Conservation (phyloP, 305 asterid species). For the Fraxinus ornus region DNA sequence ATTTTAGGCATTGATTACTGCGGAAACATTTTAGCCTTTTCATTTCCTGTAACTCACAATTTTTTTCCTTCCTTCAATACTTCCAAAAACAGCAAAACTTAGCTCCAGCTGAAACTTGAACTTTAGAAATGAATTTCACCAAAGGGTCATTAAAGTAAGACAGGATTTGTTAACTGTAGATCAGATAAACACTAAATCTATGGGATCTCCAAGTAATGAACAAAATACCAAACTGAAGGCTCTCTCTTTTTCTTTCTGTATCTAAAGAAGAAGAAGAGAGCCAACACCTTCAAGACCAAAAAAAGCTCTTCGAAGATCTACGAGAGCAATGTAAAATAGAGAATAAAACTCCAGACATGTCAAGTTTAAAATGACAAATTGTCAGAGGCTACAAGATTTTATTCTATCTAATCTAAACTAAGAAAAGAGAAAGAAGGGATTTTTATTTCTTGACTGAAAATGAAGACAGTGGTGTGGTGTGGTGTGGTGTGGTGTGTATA, state of each 20-base stretch:
- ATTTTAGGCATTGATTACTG: not conserved
- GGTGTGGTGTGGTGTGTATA: not conserved
- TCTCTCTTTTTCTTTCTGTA: slow-evolving; percentile 3
- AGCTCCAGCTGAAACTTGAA: not conserved
- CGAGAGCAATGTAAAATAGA: not conserved
- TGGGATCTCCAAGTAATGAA: not conserved
- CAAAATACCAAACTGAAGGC: not conserved
- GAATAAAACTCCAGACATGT: slow-evolving; percentile 8
- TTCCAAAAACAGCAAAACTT: not conserved
- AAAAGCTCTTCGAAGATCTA: slow-evolving; percentile 12
- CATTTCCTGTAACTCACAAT: not conserved
- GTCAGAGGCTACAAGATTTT: not conserved
- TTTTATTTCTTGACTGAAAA: not conserved
- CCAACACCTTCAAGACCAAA: not conserved
- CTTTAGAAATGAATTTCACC: not conserved
- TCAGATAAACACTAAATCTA: not conserved
- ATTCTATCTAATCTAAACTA: too few relatives aligned
- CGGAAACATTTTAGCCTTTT: not conserved
- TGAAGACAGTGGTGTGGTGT: not conserved
- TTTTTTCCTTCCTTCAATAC: not conserved
- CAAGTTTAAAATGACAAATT: not conserved
- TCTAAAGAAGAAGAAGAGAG: not conserved
- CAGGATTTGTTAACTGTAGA: not conserved
- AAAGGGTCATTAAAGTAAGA: not conserved
- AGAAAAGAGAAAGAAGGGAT: not conserved